These are phyloP conservation scores for Rhodotorula toruloides DNA, from an alignment of 768 basidiomycete species.

Conservation along the genomic window DNA sequence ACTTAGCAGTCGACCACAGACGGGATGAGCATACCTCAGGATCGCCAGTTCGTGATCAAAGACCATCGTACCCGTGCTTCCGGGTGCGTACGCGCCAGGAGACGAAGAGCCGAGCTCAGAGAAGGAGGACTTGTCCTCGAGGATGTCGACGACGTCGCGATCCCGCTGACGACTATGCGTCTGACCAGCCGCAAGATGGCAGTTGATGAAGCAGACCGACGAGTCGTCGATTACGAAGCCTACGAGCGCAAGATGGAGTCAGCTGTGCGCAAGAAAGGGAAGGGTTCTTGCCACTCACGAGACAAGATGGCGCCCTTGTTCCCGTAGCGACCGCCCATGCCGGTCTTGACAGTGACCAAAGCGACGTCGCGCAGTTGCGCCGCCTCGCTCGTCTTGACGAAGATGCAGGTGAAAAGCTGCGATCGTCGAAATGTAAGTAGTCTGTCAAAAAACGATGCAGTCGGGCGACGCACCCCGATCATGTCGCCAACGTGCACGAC, in stretches of 20 bases:
- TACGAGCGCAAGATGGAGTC: neutral
- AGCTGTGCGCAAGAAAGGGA: too few species aligned
- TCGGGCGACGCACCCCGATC: constrained; percentile 56
- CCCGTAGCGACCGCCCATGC: constrained; percentile 86
- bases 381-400: constrained; percentile 58
- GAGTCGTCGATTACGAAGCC: constrained; percentile 84
- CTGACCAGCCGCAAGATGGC: constrained; percentile 88
- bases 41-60: constrained; percentile 93
- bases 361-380: constrained; percentile 49
- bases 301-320: constrained; percentile 63
- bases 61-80: constrained; percentile 87
- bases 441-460: neutral
- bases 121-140: constrained; percentile 74
- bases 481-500: constrained; percentile 80
- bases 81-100: constrained; percentile 71
- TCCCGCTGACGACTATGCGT: constrained; percentile 74
- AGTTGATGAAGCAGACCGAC: constrained; percentile 90
- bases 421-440: neutral
- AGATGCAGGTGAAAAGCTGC: constrained; percentile 64
- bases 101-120: constrained; percentile 49
- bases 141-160: constrained; percentile 75
- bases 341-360: constrained; percentile 82
- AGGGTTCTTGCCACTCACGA: constrained; percentile 12
- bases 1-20: neutral
- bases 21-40: constrained; percentile 47